A percentile compares a stretch with the other conserved stretches of the same genome.
These are phyloP conservation scores for Lipomyces starkeyi DNA, from an alignment of 805 yeast genomes.

Conservation along the genomic window DNA sequence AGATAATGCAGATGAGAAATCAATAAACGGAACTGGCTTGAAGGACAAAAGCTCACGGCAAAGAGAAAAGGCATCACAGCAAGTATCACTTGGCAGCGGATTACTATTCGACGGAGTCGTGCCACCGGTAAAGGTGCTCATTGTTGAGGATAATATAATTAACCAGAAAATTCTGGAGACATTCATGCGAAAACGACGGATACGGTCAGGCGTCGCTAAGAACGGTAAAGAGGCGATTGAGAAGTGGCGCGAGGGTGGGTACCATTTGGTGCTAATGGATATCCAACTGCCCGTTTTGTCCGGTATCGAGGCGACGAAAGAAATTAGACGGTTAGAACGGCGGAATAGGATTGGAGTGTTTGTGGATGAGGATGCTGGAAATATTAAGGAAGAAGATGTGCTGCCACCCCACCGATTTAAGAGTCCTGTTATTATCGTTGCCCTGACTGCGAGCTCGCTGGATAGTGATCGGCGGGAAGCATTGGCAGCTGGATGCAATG, in stretches of 20 bases:
- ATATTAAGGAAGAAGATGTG: constrained; percentile 54
- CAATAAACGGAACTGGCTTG: background rate
- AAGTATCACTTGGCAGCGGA: constrained; percentile 10
- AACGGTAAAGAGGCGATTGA: constrained; percentile 96
- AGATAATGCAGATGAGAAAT: background rate
- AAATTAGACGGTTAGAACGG: constrained; percentile 82
- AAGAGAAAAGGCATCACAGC: background rate
- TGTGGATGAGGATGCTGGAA: constrained; percentile 49
- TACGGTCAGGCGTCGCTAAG: constrained; percentile 83
- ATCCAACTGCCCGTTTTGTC: constrained; percentile 95
- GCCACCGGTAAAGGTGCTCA: constrained; percentile 86
- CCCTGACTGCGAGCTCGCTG: constrained; percentile 90
- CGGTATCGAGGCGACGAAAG: constrained; percentile 93
- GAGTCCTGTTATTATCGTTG: constrained; percentile 97
- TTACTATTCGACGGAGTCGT: constrained; percentile 59
- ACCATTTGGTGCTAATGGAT: constrained; percentile 94
- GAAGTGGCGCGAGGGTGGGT: constrained; percentile 93
- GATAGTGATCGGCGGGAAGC: constrained; percentile 88
- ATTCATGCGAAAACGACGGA: constrained; percentile 81
- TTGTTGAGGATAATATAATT: constrained; percentile 95
- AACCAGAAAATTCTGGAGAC: constrained; percentile 91
- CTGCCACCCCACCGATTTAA: constrained; percentile 70
- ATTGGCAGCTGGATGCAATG: constrained; percentile 96
- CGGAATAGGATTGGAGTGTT: constrained; percentile 76
- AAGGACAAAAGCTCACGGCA: constrained; percentile 14